Conservation (phyloP, 1,284 basidiomycete genomes). For the Cryptococcus amylolentus region DNA sequence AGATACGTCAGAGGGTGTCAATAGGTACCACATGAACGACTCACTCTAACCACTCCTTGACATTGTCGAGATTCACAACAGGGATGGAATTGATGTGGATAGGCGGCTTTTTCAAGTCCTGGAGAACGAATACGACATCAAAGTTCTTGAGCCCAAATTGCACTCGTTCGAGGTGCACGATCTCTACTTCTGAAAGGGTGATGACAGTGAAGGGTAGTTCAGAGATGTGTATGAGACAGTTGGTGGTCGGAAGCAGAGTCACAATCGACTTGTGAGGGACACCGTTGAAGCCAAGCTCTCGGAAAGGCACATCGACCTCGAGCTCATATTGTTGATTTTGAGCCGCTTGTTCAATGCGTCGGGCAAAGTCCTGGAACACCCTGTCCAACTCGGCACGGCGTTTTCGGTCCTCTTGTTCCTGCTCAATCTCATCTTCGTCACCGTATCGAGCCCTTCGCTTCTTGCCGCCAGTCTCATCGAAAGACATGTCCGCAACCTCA, state of each 20-base stretch:
- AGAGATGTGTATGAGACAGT: conserved; percentile 92
- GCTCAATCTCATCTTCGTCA: conserved; percentile 98
- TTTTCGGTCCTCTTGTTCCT: conserved; percentile 94
- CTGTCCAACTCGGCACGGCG: conserved; percentile 86
- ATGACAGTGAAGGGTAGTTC: conserved; percentile 96
- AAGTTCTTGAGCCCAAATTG: conserved; percentile 97
- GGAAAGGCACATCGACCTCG: conserved; percentile 94
- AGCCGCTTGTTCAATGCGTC: conserved; percentile 85
- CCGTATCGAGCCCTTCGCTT: conserved; percentile 96
- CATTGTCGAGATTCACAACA: conserved; percentile 83
- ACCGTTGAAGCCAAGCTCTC: conserved; percentile 94
- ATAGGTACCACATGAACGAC: conserved; percentile 40
- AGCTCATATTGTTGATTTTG: conserved; percentile 65
- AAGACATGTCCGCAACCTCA: conserved; percentile 95
- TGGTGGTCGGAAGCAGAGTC: conserved; percentile 91
- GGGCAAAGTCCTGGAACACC: conserved; percentile 90
- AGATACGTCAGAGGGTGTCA: background rate
- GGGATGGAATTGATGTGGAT: conserved; percentile 95
- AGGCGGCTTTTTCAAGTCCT: conserved; percentile 88
- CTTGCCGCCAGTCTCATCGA: conserved; percentile 93
- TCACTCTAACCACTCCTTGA: conserved; percentile 97
- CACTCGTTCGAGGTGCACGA: conserved; percentile 94
- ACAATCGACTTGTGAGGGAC: conserved; percentile 95
- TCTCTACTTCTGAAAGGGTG: conserved; percentile 90
- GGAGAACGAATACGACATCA: conserved; percentile 93